Base-by-base conservation (phyloP, 805 yeast genomes). In the Naumovozyma castellii region DNA sequence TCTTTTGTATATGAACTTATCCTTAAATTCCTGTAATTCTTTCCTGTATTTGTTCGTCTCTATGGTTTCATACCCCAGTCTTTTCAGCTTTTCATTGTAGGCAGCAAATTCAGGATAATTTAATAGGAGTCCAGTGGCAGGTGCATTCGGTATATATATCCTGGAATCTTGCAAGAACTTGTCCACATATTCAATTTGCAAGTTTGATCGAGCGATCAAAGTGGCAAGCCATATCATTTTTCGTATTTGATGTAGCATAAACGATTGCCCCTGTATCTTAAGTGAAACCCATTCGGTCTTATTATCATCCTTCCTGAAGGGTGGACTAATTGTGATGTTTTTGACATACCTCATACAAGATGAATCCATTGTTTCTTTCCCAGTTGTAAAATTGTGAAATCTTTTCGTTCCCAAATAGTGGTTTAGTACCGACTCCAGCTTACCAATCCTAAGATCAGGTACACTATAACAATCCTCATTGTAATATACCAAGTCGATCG, bases 231-330 rank as follows among this genome's bases (percentile, higher is more conserved):
- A 84, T 42, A 87, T 81, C 96, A 87, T 87, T 57, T 88, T 88
- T 53, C 97, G 75, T 55, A 87, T 88, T 68, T 87, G 96, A 63
- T 87, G 96, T 43, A 87, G 69, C 95, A 87, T 88, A 61, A 87
- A 88, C 5, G 94, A 83, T 64, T 88, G 96, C 5, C 97, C 97
- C 59, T 87, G 96, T 14, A 87, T 81, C 64, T 84, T 84, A 53
- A 87, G 77, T 2, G 94, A 81, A 2, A 82, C 71, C 95, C 96
- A 87, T 56, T 87, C 39, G 8, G 18, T n/a, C 3, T 32, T 30
- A n/a, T 14, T n/a, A 8, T 17, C 19, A 9, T 27, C 13, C 3
- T n/a, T 4, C 5, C 92, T 81, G 55, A 82, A 81, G 1, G 95
- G 95, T 1, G 82, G 86, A 13, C 82, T 71, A 0, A 84, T 88